phyloP scores from a whole-genome alignment of 1,284 basidiomycete species.

The Boletus sp. region DNA sequence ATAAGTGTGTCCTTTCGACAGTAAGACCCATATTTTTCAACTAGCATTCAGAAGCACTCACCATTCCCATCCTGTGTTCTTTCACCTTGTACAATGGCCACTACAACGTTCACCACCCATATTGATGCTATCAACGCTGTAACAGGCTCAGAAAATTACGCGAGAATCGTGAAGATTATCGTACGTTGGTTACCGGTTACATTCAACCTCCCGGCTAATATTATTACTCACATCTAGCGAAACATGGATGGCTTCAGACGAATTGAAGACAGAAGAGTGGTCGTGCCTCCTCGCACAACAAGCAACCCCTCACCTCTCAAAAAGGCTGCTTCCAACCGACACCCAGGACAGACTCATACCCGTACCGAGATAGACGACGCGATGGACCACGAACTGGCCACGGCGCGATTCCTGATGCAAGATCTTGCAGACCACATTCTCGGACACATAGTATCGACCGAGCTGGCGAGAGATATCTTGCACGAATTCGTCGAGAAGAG shows the following conservation, averaged over 20 bases:
- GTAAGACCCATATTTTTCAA: conserved; percentile 8
- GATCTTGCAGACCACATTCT: conserved; percentile 21
- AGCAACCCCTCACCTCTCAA: conserved; percentile 9
- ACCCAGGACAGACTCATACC: conserved; percentile 12
- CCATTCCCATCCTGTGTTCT: neutral
- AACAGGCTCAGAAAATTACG: neutral
- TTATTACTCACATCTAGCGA: neutral
- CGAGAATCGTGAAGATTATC: neutral
- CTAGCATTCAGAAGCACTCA: neutral
- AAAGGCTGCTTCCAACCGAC: conserved; percentile 2
- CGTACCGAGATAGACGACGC: conserved; percentile 4
- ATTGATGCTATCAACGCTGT: neutral
- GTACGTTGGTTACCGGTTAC: conserved; percentile 5
- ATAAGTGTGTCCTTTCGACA: neutral
- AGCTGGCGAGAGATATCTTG: conserved; percentile 10
- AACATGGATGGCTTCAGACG: conserved; percentile 8
- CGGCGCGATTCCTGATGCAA: neutral
- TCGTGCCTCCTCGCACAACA: neutral
- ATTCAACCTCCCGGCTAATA: neutral
- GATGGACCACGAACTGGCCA: conserved; percentile 10
- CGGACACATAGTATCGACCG: conserved; percentile 13
- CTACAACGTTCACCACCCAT: neutral
- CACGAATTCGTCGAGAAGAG: conserved; percentile 1
- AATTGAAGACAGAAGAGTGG: neutral
- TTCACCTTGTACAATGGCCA: conserved; percentile 1